Evolutionary conservation across 768 basidiomycete species (phyloP).

Genomic region (Rhizopogon rudus): DNA sequence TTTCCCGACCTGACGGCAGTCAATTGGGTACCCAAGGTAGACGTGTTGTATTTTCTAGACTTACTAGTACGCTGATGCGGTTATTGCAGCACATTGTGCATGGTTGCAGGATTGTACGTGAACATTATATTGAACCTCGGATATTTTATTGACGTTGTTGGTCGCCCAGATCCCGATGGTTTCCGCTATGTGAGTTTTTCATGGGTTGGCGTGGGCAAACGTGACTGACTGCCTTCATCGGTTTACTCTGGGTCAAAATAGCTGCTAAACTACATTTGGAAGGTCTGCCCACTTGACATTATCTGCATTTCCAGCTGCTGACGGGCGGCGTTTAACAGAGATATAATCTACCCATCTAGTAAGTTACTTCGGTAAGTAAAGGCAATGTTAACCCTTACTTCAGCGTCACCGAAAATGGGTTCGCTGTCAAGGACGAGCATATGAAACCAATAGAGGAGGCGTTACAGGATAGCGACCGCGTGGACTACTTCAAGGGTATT

Average conservation of each 20-base stretch:
- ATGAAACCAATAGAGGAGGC: conserved; percentile 47
- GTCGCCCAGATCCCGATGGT: conserved; percentile 49
- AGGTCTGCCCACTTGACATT: conserved; percentile 31
- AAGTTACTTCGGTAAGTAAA: conserved; percentile 6
- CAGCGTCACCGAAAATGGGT: conserved; percentile 74
- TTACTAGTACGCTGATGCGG: neutral
- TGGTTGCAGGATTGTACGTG: conserved; percentile 63
- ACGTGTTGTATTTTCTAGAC: conserved; percentile 5
- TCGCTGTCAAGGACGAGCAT: conserved; percentile 63
- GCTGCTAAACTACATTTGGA: conserved; percentile 68
- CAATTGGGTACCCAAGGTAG: conserved; percentile 59
- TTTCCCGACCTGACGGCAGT: conserved; percentile 58
- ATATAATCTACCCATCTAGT: conserved; percentile 55
- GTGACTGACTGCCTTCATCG: neutral
- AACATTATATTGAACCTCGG: neutral
- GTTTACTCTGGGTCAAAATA: conserved; percentile 12
- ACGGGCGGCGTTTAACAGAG: conserved; percentile 22
- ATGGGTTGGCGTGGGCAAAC: neutral
- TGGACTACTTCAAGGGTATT: conserved; percentile 62
- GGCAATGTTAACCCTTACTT: neutral
- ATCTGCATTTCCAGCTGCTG: neutral
- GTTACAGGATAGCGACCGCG: conserved; percentile 54
- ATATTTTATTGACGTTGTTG: neutral
- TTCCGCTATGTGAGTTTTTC: conserved; percentile 49
- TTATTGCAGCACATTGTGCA: conserved; percentile 46